Evolutionary conservation across 495 filamentous ascomycete species (phyloP).

Genomic region (Margaritispora aquatica): DNA sequence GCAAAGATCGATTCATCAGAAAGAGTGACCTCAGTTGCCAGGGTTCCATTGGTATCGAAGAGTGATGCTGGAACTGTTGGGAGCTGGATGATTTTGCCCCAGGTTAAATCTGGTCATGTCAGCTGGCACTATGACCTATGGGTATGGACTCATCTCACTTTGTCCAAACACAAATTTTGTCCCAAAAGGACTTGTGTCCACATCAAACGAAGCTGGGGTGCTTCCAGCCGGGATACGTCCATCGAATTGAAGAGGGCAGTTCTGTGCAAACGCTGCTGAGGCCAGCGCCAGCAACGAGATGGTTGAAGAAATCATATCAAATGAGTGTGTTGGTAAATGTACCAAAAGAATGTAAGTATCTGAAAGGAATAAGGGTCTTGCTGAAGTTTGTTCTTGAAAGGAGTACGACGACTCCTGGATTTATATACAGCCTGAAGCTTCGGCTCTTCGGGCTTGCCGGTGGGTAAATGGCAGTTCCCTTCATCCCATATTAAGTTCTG

Average conservation of each 20-base stretch:
- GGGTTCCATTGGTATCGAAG: constrained; percentile 26
- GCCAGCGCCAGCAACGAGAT: constrained; percentile 5
- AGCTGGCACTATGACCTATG: background rate
- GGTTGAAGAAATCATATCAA: background rate
- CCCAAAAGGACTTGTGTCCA: constrained; percentile 28
- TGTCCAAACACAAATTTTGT: constrained; percentile 27
- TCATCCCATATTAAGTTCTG: background rate
- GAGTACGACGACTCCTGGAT: background rate
- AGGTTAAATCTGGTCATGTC: constrained; percentile 19
- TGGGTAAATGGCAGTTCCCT: background rate
- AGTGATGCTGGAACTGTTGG: constrained; percentile 20
- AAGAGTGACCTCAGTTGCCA: constrained; percentile 27
- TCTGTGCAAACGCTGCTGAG: background rate
- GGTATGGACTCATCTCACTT: background rate
- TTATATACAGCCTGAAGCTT: background rate
- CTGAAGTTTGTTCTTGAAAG: background rate
- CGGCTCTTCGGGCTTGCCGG: background rate
- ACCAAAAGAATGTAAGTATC: background rate
- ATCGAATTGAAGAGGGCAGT: constrained; percentile 32
- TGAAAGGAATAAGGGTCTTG: background rate
- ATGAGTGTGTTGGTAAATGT: constrained; percentile 1
- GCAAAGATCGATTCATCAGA: constrained; percentile 42
- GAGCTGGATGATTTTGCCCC: constrained; percentile 25
- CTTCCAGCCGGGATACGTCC: constrained; percentile 27
- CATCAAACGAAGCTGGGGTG: constrained; percentile 26